Conservation (phyloP, 148 eudicot species). For the Selenicereus undatus region DNA sequence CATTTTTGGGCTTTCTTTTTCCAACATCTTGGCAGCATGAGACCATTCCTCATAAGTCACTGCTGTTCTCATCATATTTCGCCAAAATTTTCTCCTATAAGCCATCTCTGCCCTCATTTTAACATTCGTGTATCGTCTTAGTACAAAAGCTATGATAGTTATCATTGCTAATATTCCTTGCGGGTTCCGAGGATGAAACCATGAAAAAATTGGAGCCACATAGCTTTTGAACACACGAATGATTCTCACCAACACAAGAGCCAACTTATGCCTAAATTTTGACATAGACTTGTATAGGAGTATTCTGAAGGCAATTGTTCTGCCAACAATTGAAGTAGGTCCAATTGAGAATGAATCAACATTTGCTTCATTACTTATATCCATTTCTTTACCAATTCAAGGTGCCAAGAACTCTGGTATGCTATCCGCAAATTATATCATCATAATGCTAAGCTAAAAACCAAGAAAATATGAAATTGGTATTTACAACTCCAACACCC, state of each 20-base stretch:
- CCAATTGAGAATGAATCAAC: constrained; percentile 77
- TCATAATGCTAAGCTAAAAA: constrained; percentile 7
- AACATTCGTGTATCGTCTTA: constrained; percentile 77
- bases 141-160: constrained; percentile 58
- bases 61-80: constrained; percentile 86
- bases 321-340: constrained; percentile 63
- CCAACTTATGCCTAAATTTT: constrained; percentile 55
- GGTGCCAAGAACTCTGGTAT: background rate
- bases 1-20: constrained; percentile 62
- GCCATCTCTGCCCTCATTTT: constrained; percentile 76
- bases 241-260: constrained; percentile 30
- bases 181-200: constrained; percentile 91
- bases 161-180: constrained; percentile 79
- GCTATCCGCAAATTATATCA: background rate
- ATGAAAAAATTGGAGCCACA: constrained; percentile 58
- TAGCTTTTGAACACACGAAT: constrained; percentile 31
- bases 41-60: constrained; percentile 90
- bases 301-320: constrained; percentile 79
- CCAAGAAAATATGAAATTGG: constrained; percentile 1
- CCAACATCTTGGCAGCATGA: constrained; percentile 90
- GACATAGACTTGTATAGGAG: constrained; percentile 72
- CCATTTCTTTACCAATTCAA: constrained; percentile 42
- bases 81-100: constrained; percentile 88
- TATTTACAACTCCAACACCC: constrained; percentile 5
- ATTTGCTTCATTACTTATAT: constrained; percentile 75